phyloP scores from a whole-genome alignment of 108 stramenopile genomes.

The Skeletonema grethae region DNA sequence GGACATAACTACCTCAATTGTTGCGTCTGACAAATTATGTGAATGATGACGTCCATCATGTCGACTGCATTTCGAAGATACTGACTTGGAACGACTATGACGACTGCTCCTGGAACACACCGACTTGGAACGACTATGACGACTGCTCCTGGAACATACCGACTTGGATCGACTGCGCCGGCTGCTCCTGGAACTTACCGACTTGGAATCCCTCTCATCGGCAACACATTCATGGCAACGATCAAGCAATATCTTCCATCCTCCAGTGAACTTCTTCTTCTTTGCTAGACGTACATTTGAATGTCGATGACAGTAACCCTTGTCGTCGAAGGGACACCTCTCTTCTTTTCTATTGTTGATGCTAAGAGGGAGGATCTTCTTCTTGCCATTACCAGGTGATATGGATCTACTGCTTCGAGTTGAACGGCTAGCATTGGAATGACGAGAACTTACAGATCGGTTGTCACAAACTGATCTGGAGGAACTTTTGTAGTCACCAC shows the following conservation, averaged over 20 bases:
- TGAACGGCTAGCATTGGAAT: constrained; percentile 9
- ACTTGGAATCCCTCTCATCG: constrained; percentile 9
- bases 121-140: neutral
- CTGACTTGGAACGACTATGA: neutral
- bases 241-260: constrained; percentile 47
- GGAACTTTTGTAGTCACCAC: neutral
- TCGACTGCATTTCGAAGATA: constrained; percentile 22
- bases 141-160: constrained; percentile 7
- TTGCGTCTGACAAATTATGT: neutral
- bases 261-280: constrained; percentile 38
- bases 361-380: neutral
- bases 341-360: neutral
- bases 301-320: constrained; percentile 28
- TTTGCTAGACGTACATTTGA: constrained; percentile 44
- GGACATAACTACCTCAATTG: neutral
- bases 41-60: neutral
- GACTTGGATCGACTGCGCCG: neutral
- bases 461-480: constrained; percentile 9
- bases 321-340: neutral
- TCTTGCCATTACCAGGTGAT: neutral
- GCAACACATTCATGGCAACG: constrained; percentile 31
- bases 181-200: neutral
- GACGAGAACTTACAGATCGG: constrained; percentile 28
- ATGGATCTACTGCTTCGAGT: neutral
- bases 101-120: constrained; percentile 21